A percentile compares a stretch with the other conserved stretches of the same genome.
Evolutionary conservation across 2,329 filamentous ascomycete species (phyloP).

Genomic region (Biscogniauxia marginata): DNA sequence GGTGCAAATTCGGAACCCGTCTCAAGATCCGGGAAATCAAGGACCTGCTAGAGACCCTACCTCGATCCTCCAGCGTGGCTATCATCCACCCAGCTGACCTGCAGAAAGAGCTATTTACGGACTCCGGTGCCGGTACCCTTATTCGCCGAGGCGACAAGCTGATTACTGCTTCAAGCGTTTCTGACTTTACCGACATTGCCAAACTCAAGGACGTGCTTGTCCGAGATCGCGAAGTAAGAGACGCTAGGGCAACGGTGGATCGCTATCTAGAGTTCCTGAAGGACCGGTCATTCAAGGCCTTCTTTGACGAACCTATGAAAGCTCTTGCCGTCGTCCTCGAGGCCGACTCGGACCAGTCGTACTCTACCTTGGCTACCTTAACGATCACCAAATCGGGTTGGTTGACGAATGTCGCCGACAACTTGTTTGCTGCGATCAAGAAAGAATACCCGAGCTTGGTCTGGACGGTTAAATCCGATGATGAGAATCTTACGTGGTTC

Average conservation of each 20-base stretch:
- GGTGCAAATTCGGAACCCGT: conserved; percentile 92
- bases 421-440: conserved; percentile 90
- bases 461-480: conserved; percentile 95
- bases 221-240: conserved; percentile 76
- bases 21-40: conserved; percentile 98
- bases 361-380: conserved; percentile 84
- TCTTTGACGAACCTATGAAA: conserved; percentile 92
- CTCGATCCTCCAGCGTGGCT: conserved; percentile 88
- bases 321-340: conserved; percentile 87
- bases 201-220: conserved; percentile 81
- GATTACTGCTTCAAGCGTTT: conserved; percentile 66
- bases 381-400: conserved; percentile 93
- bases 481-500: conserved; percentile 98
- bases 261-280: conserved; percentile 79
- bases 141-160: conserved; percentile 92
- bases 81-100: conserved; percentile 96
- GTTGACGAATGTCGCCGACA: conserved; percentile 92
- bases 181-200: conserved; percentile 72
- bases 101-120: conserved; percentile 95
- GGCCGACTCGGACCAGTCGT: conserved; percentile 60
- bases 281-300: conserved; percentile 81
- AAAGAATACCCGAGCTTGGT: conserved; percentile 88
- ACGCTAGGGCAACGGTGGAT: conserved; percentile 81
- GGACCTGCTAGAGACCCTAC: conserved; percentile 83
- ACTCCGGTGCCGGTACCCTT: conserved; percentile 89